Evolutionary conservation across 2,329 filamentous ascomycete genomes (phyloP).

Genomic region (Fusarium camptoceras): DNA sequence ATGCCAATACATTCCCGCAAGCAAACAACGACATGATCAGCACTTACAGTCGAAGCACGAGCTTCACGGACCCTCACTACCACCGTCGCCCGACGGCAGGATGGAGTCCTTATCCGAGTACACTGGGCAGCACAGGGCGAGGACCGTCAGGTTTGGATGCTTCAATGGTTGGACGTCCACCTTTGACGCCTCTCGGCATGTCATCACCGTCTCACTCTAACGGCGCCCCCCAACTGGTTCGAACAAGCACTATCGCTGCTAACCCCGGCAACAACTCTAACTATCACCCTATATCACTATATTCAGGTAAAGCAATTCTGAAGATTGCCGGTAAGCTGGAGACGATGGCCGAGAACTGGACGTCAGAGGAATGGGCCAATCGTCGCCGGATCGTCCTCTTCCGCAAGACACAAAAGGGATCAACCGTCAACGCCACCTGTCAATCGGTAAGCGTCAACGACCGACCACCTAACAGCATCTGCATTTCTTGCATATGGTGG

Average conservation of each 20-base stretch:
- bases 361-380: constrained; percentile 79
- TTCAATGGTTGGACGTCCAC: constrained; percentile 58
- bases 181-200: constrained; percentile 62
- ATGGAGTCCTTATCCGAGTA: constrained; percentile 60
- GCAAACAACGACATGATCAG: constrained; percentile 65
- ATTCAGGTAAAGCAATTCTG: constrained; percentile 84
- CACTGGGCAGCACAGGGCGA: constrained; percentile 56
- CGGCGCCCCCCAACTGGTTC: constrained; percentile 62
- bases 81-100: constrained; percentile 51
- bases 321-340: constrained; percentile 89
- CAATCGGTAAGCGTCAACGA: constrained; percentile 82
- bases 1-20: constrained; percentile 55
- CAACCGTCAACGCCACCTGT: constrained; percentile 84
- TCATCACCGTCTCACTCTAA: constrained; percentile 53
- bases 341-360: constrained; percentile 86
- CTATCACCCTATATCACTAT: constrained; percentile 84
- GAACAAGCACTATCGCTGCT: constrained; percentile 65
- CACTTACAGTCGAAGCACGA: constrained; percentile 62
- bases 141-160: constrained; percentile 58
- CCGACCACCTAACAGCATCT: constrained; percentile 84
- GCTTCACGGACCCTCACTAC: constrained; percentile 64
- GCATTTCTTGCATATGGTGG: constrained; percentile 98
- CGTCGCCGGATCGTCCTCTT: constrained; percentile 91
- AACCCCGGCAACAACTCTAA: constrained; percentile 55
- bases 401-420: constrained; percentile 82